Conservation (phyloP, 1,284 basidiomycete genomes). For the Moesziomyces sp. region DNA sequence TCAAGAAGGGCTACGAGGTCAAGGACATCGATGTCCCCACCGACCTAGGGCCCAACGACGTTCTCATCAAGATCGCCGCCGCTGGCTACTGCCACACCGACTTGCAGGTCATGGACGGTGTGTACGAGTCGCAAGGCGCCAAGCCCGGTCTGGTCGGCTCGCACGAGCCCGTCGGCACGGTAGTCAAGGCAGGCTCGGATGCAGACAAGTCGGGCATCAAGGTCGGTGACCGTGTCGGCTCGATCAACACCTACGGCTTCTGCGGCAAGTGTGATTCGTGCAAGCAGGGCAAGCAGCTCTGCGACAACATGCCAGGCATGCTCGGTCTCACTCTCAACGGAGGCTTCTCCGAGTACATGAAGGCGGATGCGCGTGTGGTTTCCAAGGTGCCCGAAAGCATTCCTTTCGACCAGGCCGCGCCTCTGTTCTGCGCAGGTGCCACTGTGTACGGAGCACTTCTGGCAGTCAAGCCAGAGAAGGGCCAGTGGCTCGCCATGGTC, state of each 20-base stretch:
- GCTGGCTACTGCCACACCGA: constrained; percentile 61
- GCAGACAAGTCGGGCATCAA: constrained; percentile 45
- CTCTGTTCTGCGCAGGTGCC: constrained; percentile 70
- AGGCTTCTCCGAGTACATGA: constrained; percentile 60
- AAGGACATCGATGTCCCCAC: constrained; percentile 51
- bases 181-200: constrained; percentile 48
- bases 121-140: constrained; percentile 50
- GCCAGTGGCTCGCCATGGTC: constrained; percentile 68
- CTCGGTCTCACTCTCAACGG: constrained; percentile 56
- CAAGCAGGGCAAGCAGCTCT: constrained; percentile 58
- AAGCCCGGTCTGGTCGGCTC: constrained; percentile 56
- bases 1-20: constrained; percentile 55
- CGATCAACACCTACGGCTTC: constrained; percentile 61
- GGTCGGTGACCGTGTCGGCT: constrained; percentile 62
- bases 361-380: constrained; percentile 57
- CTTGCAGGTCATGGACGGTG: constrained; percentile 57
- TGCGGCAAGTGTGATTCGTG: constrained; percentile 62
- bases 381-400: constrained; percentile 62
- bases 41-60: constrained; percentile 38
- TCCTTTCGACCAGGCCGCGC: constrained; percentile 64
- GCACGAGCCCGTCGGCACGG: constrained; percentile 58
- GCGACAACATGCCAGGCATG: constrained; percentile 56
- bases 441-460: constrained; percentile 69
- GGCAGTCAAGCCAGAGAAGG: constrained; percentile 50
- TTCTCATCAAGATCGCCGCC: constrained; percentile 51